phyloP scores from a whole-genome alignment of 345 rosid genomes.

The Eucalyptus sp. region DNA sequence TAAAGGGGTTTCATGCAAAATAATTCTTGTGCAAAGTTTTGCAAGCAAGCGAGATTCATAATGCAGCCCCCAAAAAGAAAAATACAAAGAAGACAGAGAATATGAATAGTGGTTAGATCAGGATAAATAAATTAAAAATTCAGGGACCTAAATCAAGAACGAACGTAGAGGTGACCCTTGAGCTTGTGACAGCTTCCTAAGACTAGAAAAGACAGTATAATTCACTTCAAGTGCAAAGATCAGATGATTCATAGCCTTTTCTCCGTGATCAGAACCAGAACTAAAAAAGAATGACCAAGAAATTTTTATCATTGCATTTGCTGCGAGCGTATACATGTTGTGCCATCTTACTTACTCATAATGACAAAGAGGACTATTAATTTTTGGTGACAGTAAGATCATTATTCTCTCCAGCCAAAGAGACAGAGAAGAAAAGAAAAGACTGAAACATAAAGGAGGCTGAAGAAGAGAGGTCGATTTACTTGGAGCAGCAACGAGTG shows the following conservation, averaged over 20 bases:
- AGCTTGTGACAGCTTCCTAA: neutral
- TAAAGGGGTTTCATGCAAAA: neutral
- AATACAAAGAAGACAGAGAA: neutral
- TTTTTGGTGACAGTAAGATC: neutral
- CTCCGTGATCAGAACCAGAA: neutral
- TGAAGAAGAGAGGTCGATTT: neutral
- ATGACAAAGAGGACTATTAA: neutral
- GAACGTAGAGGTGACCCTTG: neutral
- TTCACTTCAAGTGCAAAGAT: neutral
- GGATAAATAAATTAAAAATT: neutral
- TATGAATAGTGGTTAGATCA: neutral
- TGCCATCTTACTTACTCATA: neutral
- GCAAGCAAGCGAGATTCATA: neutral
- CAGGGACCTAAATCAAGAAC: neutral
- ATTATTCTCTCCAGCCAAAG: neutral
- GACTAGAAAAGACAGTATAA: neutral
- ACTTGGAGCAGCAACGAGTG: slow-evolving; percentile 53
- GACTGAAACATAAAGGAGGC: neutral
- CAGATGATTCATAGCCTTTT: neutral
- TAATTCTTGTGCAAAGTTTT: neutral
- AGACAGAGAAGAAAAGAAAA: neutral
- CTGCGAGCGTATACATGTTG: neutral
- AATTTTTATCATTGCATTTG: neutral
- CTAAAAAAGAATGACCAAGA: neutral
- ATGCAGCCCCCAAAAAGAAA: neutral